Evolutionary conservation across 179 eudicot species (phyloP), one percentile per base, ranked within the genome.

Genomic region (Heliamphora pulchella): DNA sequence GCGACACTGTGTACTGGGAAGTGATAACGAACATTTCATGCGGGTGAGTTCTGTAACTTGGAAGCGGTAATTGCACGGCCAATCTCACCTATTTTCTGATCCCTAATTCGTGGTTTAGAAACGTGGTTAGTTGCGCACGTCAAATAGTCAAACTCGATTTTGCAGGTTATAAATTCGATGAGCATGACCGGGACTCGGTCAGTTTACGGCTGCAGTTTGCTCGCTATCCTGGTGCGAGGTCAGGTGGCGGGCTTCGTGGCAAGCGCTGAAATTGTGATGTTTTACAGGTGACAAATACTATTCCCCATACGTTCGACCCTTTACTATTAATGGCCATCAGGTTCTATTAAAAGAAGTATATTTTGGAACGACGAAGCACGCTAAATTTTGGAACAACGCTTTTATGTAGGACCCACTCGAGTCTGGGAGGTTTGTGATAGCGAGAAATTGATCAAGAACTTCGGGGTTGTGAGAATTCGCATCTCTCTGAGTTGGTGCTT

Each of bases 101-200:
- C 78, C 78, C 61, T 81, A 71, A 81, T 55, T 74, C 71, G n/a
- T 50, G 83, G 79, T 77, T 79, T 46, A 39, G 79, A 81, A 72
- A 69, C 76, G 75, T 81, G 75, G 78, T 79, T 71, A 71, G 73
- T 84, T 86, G 76, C 53, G 84, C 62, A 87, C 87, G 84, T 86
- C 77, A 86, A 81, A 71, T 77, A 83, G 93, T 90, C 84, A 20
- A 89, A 85, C 85, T 91, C 84, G 71, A 83, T 94, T 90, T 91
- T 93, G 97, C 98, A 93, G 98, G 96, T 93, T 93, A 93, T 82
- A 86, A 81, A 82, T 93, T 93, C 76, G 98, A 93, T 53, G 98
- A 93, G 89, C 91, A 84, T 82, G 98, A 91, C 80, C 94, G 91
- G 43, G 98, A 89, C 80, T 87, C 94, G 1, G 84, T 81, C 78